Conservation (phyloP, 768 basidiomycete genomes). For the Lentinula sp. region DNA sequence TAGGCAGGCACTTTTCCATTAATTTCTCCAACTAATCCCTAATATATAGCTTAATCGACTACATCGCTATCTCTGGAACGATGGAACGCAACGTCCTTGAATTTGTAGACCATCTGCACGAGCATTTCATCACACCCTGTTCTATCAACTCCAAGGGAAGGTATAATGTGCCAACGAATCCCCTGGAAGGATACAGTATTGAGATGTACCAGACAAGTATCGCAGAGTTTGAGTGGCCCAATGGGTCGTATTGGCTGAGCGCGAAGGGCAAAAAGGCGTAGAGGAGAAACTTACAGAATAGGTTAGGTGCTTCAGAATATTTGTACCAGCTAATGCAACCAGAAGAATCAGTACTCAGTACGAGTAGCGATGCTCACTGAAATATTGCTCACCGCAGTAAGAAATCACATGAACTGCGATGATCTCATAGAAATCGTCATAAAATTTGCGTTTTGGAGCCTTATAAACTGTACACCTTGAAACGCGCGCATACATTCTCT, state of each 20-base stretch:
- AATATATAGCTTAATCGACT: conserved; percentile 73
- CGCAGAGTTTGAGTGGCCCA: conserved; percentile 79
- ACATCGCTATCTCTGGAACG: conserved; percentile 83
- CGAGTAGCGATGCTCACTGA: no score
- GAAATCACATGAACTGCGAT: not conserved
- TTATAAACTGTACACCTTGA: no score
- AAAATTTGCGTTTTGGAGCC: not conserved
- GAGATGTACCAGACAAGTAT: conserved; percentile 84
- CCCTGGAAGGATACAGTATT: conserved; percentile 83
- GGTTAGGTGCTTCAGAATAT: no score
- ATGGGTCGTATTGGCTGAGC: conserved; percentile 74
- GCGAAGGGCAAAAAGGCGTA: not conserved
- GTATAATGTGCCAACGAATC: conserved; percentile 79
- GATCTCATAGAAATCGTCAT: not conserved
- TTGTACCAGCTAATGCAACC: no score
- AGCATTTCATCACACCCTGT: conserved; percentile 86
- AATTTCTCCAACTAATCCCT: not conserved
- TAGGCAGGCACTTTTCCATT: not conserved
- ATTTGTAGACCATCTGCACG: conserved; percentile 87
- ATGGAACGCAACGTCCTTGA: conserved; percentile 95
- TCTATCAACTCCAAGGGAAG: conserved; percentile 81
- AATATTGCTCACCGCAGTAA: no score
- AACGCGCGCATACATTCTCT: not conserved
- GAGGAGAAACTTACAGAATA: no score
- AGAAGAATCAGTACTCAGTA: no score